phyloP scores from a whole-genome alignment of 164 flowering plant species.

The Liquidambar formosana region DNA sequence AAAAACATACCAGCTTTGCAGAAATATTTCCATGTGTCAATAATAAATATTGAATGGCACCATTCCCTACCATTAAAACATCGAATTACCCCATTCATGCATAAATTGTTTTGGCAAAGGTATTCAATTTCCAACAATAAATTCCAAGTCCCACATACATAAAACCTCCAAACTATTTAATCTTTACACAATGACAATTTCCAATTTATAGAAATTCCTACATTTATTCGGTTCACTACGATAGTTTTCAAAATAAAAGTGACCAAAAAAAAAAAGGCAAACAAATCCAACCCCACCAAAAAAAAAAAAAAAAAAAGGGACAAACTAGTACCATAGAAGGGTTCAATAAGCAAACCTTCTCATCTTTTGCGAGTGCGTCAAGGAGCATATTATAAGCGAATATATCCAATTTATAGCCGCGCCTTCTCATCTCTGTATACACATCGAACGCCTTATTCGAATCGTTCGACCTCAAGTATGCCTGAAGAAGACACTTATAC shows the following conservation, averaged over 20 bases:
- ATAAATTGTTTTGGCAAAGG: neutral
- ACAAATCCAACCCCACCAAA: too few species aligned
- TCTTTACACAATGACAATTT: neutral
- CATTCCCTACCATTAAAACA: neutral
- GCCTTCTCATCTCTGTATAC: slow-evolving; percentile 54
- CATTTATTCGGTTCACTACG: neutral
- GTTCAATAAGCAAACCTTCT: slow-evolving; percentile 43
- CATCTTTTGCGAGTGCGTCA: slow-evolving; percentile 72
- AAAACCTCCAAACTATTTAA: neutral
- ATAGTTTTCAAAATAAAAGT: neutral
- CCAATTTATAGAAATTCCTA: neutral
- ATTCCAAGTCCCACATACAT: neutral
- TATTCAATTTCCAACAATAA: neutral
- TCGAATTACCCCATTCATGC: neutral
- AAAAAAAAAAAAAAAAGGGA: too few species aligned
- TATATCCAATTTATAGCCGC: slow-evolving; percentile 62
- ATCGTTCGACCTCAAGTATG: slow-evolving; percentile 48
- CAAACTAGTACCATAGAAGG: neutral
- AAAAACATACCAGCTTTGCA: neutral
- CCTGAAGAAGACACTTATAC: slow-evolving; percentile 81
- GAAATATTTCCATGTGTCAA: neutral
- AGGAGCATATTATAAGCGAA: slow-evolving; percentile 81
- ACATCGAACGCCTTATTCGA: slow-evolving; percentile 43
- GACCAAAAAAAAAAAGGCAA: too few species aligned
- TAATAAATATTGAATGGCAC: neutral